These are phyloP conservation scores for Rhodamnia rubescens DNA, from an alignment of 345 rosid species.

Conservation along the genomic window DNA sequence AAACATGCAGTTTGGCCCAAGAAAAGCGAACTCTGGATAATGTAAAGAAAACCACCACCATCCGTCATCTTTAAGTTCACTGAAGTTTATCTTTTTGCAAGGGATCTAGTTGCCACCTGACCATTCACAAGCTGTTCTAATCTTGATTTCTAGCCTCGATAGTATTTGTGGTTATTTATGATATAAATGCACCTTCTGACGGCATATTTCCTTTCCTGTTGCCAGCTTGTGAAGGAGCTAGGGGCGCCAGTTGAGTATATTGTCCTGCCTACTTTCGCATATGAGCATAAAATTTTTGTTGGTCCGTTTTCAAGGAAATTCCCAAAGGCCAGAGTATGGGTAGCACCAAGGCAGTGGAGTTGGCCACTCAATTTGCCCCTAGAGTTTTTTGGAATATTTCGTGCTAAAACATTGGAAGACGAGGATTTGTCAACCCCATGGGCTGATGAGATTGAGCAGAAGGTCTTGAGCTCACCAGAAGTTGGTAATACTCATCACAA, in stretches of 20 bases:
- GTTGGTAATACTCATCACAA: conserved; percentile 46
- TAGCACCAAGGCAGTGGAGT: conserved; percentile 99
- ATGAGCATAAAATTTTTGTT: conserved; percentile 93
- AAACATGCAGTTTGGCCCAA: neutral
- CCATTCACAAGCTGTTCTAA: neutral
- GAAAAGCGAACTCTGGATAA: neutral
- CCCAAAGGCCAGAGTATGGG: conserved; percentile 83
- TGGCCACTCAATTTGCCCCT: conserved; percentile 95
- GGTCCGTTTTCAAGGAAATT: conserved; percentile 95
- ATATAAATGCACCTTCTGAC: neutral
- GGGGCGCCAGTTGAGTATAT: conserved; percentile 83
- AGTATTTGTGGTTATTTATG: neutral
- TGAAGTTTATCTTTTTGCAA: neutral
- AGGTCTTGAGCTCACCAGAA: conserved; percentile 91
- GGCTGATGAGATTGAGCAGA: conserved; percentile 88
- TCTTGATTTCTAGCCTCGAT: neutral
- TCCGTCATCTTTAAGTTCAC: neutral
- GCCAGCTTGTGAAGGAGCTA: conserved; percentile 78
- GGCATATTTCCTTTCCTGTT: neutral
- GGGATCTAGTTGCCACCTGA: neutral
- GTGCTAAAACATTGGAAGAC: conserved; percentile 63
- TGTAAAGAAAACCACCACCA: neutral
- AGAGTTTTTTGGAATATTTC: conserved; percentile 88
- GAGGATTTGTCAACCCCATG: conserved; percentile 73
- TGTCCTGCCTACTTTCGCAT: conserved; percentile 87